Evolutionary conservation across 2,329 filamentous ascomycete species (phyloP).

Genomic region (Aspergillus hortae): DNA sequence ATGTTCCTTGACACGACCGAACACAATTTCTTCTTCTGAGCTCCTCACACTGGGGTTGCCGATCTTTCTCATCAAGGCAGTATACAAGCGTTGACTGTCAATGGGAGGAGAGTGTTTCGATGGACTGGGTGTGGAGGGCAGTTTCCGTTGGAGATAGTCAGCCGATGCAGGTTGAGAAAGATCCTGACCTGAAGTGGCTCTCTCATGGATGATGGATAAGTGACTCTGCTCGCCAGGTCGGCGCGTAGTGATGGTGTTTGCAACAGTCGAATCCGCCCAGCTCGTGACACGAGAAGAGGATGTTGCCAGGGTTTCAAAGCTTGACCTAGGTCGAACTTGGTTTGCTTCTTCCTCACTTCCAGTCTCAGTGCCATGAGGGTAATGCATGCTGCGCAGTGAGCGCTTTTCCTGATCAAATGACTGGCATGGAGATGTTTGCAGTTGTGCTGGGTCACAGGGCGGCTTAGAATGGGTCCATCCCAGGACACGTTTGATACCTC

Average conservation of each 20-base stretch:
- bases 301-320: slow-evolving; percentile 32
- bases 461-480: slow-evolving; percentile 25
- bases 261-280: slow-evolving; percentile 46
- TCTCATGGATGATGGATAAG: slow-evolving; percentile 44
- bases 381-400: neutral
- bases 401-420: slow-evolving; percentile 7
- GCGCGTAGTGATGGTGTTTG: slow-evolving; percentile 36
- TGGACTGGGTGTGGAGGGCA: slow-evolving; percentile 13
- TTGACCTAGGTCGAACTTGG: slow-evolving; percentile 22
- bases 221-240: slow-evolving; percentile 32
- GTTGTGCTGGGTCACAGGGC: slow-evolving; percentile 9
- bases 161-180: neutral
- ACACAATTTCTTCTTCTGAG: slow-evolving; percentile 21
- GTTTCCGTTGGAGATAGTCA: slow-evolving; percentile 5
- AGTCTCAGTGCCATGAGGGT: neutral
- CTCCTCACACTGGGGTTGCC: slow-evolving; percentile 18
- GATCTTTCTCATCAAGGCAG: slow-evolving; percentile 42
- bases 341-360: slow-evolving; percentile 1
- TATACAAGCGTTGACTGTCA: slow-evolving; percentile 41
- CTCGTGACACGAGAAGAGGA: slow-evolving; percentile 46
- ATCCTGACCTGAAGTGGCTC: slow-evolving; percentile 21
- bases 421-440: neutral
- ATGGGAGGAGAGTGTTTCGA: slow-evolving; percentile 22
- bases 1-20: slow-evolving; percentile 30
- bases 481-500: slow-evolving; percentile 39